Evolutionary conservation across 257 asterid genomes (phyloP).

Genomic region (Solanum medicagineum): DNA sequence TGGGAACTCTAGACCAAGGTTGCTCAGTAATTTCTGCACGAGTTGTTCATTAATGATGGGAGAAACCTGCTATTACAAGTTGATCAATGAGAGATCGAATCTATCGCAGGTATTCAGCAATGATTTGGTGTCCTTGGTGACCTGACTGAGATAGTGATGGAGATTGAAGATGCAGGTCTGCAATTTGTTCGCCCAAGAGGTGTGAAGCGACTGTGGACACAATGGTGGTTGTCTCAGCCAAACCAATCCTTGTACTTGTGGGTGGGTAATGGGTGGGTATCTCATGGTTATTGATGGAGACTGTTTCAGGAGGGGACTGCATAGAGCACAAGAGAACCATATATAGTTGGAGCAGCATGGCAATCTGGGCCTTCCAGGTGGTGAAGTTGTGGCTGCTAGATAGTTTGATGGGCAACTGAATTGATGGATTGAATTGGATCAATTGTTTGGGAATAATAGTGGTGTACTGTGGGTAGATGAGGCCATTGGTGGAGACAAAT

Average conservation of each 20-base stretch:
- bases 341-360: too few relatives aligned
- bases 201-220: background rate
- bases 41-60: background rate
- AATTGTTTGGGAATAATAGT: background rate
- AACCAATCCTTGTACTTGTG: too few relatives aligned
- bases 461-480: background rate
- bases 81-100: background rate
- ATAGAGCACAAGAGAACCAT: too few relatives aligned
- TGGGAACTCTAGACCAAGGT: background rate
- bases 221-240: background rate
- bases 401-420: background rate
- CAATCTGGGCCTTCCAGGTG: background rate
- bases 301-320: too few relatives aligned
- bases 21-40: background rate
- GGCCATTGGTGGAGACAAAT: background rate
- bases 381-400: background rate
- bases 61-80: background rate
- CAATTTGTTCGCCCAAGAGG: background rate
- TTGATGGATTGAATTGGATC: background rate
- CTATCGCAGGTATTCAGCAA: background rate
- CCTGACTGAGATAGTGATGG: background rate
- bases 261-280: too few relatives aligned
- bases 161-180: background rate
- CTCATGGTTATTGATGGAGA: too few relatives aligned
- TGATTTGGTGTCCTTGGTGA: background rate